Conservation (phyloP, 345 rosid species). For the Hypericum androsaemum region DNA sequence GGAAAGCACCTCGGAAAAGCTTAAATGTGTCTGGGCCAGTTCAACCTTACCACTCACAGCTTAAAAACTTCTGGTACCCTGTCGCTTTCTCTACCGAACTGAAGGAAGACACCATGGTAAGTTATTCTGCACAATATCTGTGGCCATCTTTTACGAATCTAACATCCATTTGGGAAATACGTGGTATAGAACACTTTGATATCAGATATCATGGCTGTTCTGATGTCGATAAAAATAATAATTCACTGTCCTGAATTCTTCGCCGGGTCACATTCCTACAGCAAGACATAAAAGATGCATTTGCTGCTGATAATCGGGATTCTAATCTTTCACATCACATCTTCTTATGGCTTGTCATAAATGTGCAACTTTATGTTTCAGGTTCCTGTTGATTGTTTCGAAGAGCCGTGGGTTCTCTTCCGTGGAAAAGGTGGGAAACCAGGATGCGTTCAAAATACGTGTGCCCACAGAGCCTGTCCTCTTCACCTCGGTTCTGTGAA, state of each 20-base stretch:
- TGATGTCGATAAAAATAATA: too few species aligned
- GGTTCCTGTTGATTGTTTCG: slow-evolving; percentile 94
- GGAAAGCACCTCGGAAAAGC: slow-evolving; percentile 44
- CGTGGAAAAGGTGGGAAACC: slow-evolving; percentile 90
- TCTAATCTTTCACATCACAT: not conserved
- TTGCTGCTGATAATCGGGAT: too few species aligned
- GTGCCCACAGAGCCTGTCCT: slow-evolving; percentile 98
- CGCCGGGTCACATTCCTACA: too few species aligned
- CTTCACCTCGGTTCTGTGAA: slow-evolving; percentile 92
- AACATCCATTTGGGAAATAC: not conserved
- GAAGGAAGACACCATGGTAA: slow-evolving; percentile 87
- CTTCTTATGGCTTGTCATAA: slow-evolving; percentile 1
- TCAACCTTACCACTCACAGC: slow-evolving; percentile 52
- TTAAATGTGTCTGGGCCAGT: slow-evolving; percentile 92
- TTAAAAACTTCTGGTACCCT: slow-evolving; percentile 95
- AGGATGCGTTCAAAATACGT: slow-evolving; percentile 84
- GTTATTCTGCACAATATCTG: slow-evolving; percentile 6
- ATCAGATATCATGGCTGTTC: too few species aligned
- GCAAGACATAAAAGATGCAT: too few species aligned
- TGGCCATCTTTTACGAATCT: not conserved
- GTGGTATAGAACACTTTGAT: too few species aligned
- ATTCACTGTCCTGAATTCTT: too few species aligned
- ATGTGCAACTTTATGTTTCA: slow-evolving; percentile 18
- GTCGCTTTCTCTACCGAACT: slow-evolving; percentile 75
- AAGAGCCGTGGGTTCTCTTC: slow-evolving; percentile 90